phyloP scores from a whole-genome alignment of 306 rosid genomes.

The Trifolium repens region DNA sequence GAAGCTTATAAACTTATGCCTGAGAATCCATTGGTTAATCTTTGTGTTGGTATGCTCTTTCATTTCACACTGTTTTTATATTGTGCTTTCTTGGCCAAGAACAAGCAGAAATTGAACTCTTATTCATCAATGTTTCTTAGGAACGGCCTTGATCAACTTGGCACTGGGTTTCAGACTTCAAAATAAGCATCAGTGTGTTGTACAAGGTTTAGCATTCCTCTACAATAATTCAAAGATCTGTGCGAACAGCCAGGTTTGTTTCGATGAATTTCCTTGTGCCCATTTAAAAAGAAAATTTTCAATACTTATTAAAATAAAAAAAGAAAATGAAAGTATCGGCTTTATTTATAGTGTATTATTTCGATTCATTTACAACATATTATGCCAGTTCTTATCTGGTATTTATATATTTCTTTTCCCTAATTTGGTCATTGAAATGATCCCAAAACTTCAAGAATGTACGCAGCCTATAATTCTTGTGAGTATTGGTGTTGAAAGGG shows the following conservation, averaged over 20 bases:
- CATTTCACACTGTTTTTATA: constrained; percentile 19
- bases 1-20: constrained; percentile 85
- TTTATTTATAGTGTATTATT: constrained; percentile 8
- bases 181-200: constrained; percentile 84
- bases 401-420: background rate
- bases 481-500: background rate
- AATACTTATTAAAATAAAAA: constrained; percentile 2
- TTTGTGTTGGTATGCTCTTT: constrained; percentile 74
- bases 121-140: constrained; percentile 44
- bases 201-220: constrained; percentile 90
- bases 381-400: background rate
- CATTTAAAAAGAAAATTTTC: constrained; percentile 25
- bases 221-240: constrained; percentile 70
- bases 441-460: background rate
- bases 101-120: constrained; percentile 21
- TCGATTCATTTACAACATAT: constrained; percentile 13
- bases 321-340: constrained; percentile 7
- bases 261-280: constrained; percentile 13
- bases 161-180: constrained; percentile 89
- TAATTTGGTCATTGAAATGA: background rate
- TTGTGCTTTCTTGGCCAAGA: constrained; percentile 16
- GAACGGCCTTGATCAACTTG: constrained; percentile 83
- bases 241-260: constrained; percentile 79
- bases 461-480: background rate
- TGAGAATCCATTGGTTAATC: constrained; percentile 77